A percentile compares a stretch with the other conserved stretches of the same genome.
These are phyloP conservation scores for Penicillium sp. DNA, from an alignment of 2,329 filamentous ascomycete genomes.

Conservation along the genomic window DNA sequence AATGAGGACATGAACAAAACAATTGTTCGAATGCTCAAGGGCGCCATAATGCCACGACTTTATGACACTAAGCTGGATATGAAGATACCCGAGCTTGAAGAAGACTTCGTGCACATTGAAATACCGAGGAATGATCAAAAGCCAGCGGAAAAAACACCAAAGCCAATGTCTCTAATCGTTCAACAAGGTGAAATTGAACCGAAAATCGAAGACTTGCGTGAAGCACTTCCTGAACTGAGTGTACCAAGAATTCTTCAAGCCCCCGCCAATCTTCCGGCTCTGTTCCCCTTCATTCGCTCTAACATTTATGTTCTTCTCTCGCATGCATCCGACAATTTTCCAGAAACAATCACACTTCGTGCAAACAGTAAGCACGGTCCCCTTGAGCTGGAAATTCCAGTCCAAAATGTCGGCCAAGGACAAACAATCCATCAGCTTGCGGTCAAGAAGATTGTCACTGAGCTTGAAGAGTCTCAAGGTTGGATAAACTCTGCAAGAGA, in stretches of 20 bases:
- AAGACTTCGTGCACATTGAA: neutral
- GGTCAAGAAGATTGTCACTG: conserved; percentile 7
- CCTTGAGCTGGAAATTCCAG: conserved; percentile 1
- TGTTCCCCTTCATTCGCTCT: conserved; percentile 4
- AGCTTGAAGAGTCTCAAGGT: conserved; percentile 13
- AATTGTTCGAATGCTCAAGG: conserved; percentile 69
- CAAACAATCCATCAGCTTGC: conserved; percentile 12
- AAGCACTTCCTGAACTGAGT: neutral
- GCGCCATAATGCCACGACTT: conserved; percentile 49
- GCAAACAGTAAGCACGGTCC: neutral
- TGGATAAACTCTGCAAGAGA: conserved; percentile 12
- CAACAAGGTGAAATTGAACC: neutral
- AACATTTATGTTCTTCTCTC: conserved; percentile 3
- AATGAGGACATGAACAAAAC: conserved; percentile 65
- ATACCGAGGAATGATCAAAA: neutral
- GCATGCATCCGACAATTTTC: neutral
- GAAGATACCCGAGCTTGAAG: neutral
- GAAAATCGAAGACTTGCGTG: neutral
- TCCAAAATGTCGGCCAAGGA: neutral
- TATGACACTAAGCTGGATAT: neutral
- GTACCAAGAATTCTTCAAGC: conserved; percentile 1
- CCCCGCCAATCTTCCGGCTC: neutral
- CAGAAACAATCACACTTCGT: conserved; percentile 1
- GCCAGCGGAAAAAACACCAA: neutral
- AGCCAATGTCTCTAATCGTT: neutral